Base-by-base conservation (phyloP, 2,329 filamentous ascomycete species). In the Colletotrichum sp. region DNA sequence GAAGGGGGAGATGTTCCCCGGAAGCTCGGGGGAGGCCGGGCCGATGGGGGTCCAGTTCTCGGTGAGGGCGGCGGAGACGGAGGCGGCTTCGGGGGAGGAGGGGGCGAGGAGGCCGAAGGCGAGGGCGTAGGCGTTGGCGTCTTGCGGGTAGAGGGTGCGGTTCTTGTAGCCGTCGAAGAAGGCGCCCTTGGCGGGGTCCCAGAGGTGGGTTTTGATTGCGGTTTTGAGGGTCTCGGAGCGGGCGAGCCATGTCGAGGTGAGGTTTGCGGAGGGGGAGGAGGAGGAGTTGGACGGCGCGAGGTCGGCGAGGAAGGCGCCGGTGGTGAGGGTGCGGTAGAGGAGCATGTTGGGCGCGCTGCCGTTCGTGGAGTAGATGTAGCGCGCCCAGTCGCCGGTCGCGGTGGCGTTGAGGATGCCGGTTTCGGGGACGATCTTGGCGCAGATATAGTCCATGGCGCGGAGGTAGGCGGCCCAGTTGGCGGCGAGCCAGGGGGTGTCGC, bases 1-100 rank as follows among this genome's bases (percentile, higher is more conserved):
- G 80, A 92, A 93, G 0, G 90, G 89, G 3, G 88, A 89, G 39
- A 93, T 86, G 78, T 92, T 91, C 6, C 88, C 87, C 0, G 89
- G 89, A 0, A 92, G 85, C 77, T 93, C 91, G 0, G 90, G 91
- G 1, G 87, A 84, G 16, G 89, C 85, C 4, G 91, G 86, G 9
- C 91, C 91, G 66, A 92, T 89, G 5, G 87, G 85, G 0, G 85
- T 88, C 91, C 90, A 92, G 80, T 90, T 91, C 8, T 85, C 79
- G 1, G 85, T 85, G 6, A 92, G 84, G 15, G 81, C 82, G 4
- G 83, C 78, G 3, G 88, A 88, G 63, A 92, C 88, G 21, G 79
- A 79, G 32, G 83, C 79, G 10, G 86, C 82, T 59, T 82, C 55
- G 10, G 78, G 81, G 24, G 81, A 83, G 9, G 82, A 78, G 24